Base-by-base conservation (phyloP, 1,284 basidiomycete genomes). In the Malassezia caprae region DNA sequence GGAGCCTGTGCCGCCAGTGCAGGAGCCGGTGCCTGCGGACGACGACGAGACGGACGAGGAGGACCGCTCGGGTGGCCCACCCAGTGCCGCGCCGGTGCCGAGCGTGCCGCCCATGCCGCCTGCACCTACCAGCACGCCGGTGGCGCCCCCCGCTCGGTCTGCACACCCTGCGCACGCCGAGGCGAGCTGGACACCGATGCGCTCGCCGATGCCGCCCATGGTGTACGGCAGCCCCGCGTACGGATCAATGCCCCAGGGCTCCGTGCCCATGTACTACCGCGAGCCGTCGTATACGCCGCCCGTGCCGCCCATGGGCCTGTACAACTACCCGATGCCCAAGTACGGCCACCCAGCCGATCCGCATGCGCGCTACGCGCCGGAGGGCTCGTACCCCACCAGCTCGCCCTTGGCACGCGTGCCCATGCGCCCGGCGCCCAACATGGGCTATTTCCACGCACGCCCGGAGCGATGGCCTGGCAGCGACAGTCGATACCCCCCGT, bases 1-100 rank as follows among this genome's bases (percentile, higher is more conserved):
- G 17, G 27, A 17, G 17, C 26, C 35, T 21, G n/a, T 21, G 48
- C 47, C 34, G 21, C 48, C 35, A 21, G 10, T 35, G 26, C 34
- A 13, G 32, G 31, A 26, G 8, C n/a, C 7, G 1, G 26, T 11
- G 30, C 44, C 53, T 1, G 30, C 39, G 7, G 49, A 51, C 49
- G 48, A 51, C 17, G 54, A 56, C 30, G 54, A 51, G 27, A 56
- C 54, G 26, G 54, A 56, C 34, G 54, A 56, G 4, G 54, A 56
- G 30, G 54, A 43, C 12, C 19, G 35, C 24, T 40, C 35, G 15
- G 28, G 37, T 3, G 35, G 39, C 24, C 15, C 17, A 3, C 44
- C 47, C 4, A 28, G 21, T 15, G n/a, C 23, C 6, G 11, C 26
- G 34, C 47, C 21, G 8, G 37, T 21, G 34, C 34, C 34, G 8